Percentiles rank a stretch among this genome's conserved stretches.
phyloP scores from a whole-genome alignment of 2,329 filamentous ascomycete species.

The Cytospora piceae region DNA sequence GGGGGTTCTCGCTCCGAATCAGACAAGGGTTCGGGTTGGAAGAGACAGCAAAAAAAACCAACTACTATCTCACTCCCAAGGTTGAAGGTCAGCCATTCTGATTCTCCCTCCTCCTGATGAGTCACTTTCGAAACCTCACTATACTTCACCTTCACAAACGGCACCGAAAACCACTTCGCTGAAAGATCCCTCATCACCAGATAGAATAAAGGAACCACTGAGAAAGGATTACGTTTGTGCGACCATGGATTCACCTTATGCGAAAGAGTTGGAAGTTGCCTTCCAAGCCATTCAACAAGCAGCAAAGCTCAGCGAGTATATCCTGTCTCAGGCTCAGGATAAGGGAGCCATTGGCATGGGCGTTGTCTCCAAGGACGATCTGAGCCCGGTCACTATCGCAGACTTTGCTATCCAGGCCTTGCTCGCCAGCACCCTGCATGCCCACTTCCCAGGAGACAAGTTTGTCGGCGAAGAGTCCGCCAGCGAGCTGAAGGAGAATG shows the following conservation, averaged over 20 bases:
- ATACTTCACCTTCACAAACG: not conserved
- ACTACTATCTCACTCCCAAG: no score
- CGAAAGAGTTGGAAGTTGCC: slow-evolving; percentile 48
- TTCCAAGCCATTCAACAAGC: slow-evolving; percentile 50
- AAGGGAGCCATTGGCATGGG: slow-evolving; percentile 46
- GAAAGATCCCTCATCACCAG: not conserved
- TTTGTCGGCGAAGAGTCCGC: slow-evolving; percentile 63
- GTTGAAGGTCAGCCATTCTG: not conserved
- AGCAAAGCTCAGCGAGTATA: slow-evolving; percentile 47
- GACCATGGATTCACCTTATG: slow-evolving; percentile 49
- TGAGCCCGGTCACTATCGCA: slow-evolving; percentile 61
- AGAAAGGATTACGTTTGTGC: not conserved
- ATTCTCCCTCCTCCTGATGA: not conserved
- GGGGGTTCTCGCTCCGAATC: no score
- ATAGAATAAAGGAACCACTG: not conserved
- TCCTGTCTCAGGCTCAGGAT: slow-evolving; percentile 20
- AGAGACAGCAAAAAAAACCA: no score
- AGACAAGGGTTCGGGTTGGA: no score
- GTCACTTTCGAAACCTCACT: not conserved
- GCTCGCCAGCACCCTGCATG: slow-evolving; percentile 53
- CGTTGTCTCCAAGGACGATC: slow-evolving; percentile 56
- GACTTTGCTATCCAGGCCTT: slow-evolving; percentile 64
- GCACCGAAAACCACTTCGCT: not conserved
- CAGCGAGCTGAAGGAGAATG: slow-evolving; percentile 48
- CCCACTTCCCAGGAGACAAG: slow-evolving; percentile 53